Base-by-base conservation (phyloP, 2,329 filamentous ascomycete genomes). In the Ophiostoma novo-ulmi region DNA sequence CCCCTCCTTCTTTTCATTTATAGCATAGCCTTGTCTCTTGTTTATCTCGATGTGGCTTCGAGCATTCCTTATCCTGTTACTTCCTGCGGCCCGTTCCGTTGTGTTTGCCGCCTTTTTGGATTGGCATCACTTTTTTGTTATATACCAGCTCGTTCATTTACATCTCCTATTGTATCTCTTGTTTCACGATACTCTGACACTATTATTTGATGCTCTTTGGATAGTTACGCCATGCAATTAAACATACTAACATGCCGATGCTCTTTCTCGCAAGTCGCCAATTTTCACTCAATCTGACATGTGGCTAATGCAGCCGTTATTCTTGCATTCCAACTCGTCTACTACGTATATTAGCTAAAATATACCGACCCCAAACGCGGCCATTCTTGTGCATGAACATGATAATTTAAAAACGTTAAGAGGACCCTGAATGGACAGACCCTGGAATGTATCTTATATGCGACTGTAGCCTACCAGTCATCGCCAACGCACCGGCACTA, bases 121-220 rank as follows among this genome's bases (percentile, higher is more conserved):
- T 35, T 17, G 58, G 3, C 58, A 26, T 35, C n/a, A 31, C 5
- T 5, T 14, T 35, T 63, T 20, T 63, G 58, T 63, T 63, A 63
- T 63, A 63, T 63, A 63, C 58, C 58, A 63, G 58, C 58, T 35
- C n/a, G n/a, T 26, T 58, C 14, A 63, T 63, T 63, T 35, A 63
- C 26, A 26, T 26, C 52, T 22, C 20, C 6, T 55, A 55, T 48
- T 48, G 20, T 48, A 7, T 20, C 3, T 44, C 13, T n/a, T 48
- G 6, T 20, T 39, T 8, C 14, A 48, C 14, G 17, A 3, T n/a
- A 48, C 20, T 17, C 6, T 22, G 8, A 8, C n/a, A 7, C 4
- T 26, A 1, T 10, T 31, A 3, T 26, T 13, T 58, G 52, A 58
- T 26, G n/a, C 2, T 13, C 22, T n/a, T 11, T 26, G n/a, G 13